Conservation (phyloP, 345 rosid species). For the Carallia brachiata region DNA sequence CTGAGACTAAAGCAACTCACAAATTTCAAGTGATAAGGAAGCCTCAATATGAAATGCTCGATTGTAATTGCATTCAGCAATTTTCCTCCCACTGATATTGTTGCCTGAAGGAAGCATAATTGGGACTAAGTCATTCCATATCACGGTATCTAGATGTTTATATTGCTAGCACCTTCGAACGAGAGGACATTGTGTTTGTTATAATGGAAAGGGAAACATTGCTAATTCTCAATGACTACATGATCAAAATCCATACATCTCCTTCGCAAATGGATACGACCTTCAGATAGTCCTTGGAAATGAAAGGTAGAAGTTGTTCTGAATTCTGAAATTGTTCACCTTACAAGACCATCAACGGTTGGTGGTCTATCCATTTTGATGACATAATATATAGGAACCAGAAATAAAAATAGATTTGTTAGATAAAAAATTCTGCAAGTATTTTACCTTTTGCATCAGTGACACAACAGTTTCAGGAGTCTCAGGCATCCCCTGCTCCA, state of each 20-base stretch:
- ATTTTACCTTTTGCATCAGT: constrained; percentile 76
- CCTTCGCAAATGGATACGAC: neutral
- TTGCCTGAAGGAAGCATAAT: constrained; percentile 54
- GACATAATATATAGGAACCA: neutral
- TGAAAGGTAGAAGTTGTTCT: neutral
- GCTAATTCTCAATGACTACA: neutral
- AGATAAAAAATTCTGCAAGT: neutral
- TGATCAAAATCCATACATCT: neutral
- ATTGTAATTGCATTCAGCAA: constrained; percentile 76
- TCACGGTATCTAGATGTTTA: neutral
- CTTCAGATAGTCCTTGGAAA: neutral
- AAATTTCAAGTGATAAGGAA: constrained; percentile 86
- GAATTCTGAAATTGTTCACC: neutral
- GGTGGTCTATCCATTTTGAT: neutral
- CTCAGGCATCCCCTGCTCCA: constrained; percentile 79
- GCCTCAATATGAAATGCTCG: constrained; percentile 87
- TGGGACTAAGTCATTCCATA: neutral
- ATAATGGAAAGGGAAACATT: neutral
- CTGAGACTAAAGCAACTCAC: constrained; percentile 40
- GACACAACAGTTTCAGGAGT: constrained; percentile 78
- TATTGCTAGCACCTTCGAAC: neutral
- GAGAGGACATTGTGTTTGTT: neutral
- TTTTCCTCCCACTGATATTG: constrained; percentile 67
- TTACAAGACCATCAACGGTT: neutral
- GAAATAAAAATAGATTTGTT: neutral